phyloP scores from a whole-genome alignment of 371 early-diverging fungal species.

The Chytridium lagenaria region DNA sequence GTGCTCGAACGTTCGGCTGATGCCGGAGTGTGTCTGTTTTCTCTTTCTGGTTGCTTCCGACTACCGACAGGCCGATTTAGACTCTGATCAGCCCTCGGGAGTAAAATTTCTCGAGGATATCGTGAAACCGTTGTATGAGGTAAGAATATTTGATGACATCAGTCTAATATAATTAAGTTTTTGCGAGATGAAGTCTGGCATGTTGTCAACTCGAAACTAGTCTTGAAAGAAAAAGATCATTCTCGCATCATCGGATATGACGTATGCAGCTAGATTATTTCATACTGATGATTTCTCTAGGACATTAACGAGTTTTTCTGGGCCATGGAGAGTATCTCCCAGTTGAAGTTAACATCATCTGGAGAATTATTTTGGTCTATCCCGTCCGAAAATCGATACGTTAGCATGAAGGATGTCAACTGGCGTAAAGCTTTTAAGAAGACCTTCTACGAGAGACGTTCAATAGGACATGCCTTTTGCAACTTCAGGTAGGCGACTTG shows the following conservation, averaged over 20 bases:
- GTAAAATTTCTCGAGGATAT: conserved; percentile 65
- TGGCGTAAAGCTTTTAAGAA: conserved; percentile 79
- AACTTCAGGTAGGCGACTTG: conserved; percentile 75
- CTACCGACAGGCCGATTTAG: conserved; percentile 31
- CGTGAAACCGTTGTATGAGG: conserved; percentile 75
- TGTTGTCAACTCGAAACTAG: conserved; percentile 12
- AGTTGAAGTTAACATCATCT: conserved; percentile 54
- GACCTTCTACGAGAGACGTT: conserved; percentile 87
- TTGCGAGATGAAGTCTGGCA: conserved; percentile 82
- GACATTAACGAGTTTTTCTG: conserved; percentile 92
- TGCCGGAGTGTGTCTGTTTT: conserved; percentile 80
- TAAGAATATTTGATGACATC: neutral
- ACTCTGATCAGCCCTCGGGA: neutral
- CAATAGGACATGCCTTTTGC: conserved; percentile 82
- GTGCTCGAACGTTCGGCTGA: conserved; percentile 78
- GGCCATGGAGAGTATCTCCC: conserved; percentile 68
- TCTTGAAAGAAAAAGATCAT: conserved; percentile 79
- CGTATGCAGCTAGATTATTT: neutral
- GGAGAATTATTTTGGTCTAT: conserved; percentile 62
- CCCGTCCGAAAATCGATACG: conserved; percentile 68
- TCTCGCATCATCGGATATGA: conserved; percentile 79
- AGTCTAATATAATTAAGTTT: conserved; percentile 46
- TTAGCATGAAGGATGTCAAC: conserved; percentile 66
- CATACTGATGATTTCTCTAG: conserved; percentile 7
- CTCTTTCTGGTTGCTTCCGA: conserved; percentile 79